Conservation (phyloP, 305 asterid genomes). For the Striga hermonthica region DNA sequence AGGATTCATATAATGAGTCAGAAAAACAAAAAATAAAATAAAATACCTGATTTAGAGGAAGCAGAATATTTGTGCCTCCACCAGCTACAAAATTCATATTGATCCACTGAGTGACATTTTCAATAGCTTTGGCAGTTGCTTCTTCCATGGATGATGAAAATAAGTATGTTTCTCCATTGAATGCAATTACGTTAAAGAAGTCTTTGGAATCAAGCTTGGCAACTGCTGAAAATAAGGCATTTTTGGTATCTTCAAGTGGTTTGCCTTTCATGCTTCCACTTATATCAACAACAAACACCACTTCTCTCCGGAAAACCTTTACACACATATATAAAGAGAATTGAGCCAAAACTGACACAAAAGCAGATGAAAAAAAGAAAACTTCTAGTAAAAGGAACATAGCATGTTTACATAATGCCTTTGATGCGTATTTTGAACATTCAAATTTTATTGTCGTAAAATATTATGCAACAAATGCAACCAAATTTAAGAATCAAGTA, state of each 20-base stretch:
- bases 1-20: conserved; percentile 7
- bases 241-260: conserved; percentile 70
- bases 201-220: conserved; percentile 66
- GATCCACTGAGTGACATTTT: conserved; percentile 66
- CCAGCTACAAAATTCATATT: conserved; percentile 70
- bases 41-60: conserved; percentile 70
- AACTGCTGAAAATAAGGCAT: conserved; percentile 66
- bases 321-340: conserved; percentile 19
- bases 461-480: conserved; percentile 4
- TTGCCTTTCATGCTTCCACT: conserved; percentile 94
- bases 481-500: conserved; percentile 12
- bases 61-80: conserved; percentile 78
- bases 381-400: conserved; percentile 5
- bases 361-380: conserved; percentile 22
- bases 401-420: conserved; percentile 7
- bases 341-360: conserved; percentile 22
- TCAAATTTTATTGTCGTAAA: conserved; percentile 6
- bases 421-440: neutral
- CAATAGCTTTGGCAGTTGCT: conserved; percentile 61
- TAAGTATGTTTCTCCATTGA: conserved; percentile 57
- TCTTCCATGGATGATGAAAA: conserved; percentile 64
- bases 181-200: conserved; percentile 71
- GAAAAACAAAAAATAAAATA: conserved; percentile 17
- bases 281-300: conserved; percentile 84
- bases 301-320: conserved; percentile 75